These are phyloP conservation scores for Xanthoconium purpureum DNA, from an alignment of 768 basidiomycete genomes.

Conservation along the genomic window DNA sequence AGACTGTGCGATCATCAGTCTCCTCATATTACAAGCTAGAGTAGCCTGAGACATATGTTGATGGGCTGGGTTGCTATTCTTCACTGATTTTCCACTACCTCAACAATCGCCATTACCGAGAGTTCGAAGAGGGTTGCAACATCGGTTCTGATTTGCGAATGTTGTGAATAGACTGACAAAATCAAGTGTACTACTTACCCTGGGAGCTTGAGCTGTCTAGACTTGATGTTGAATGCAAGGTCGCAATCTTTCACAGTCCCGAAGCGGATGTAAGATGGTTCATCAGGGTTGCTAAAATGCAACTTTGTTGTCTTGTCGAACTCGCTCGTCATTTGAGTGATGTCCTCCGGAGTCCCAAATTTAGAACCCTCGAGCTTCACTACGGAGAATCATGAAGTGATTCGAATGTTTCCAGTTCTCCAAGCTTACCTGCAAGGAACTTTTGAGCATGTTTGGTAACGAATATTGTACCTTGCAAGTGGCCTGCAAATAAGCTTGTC, in stretches of 20 bases:
- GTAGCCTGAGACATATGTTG: conserved; percentile 15
- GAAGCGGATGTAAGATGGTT: conserved; percentile 48
- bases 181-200: too few species aligned
- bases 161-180: too few species aligned
- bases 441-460: conserved; percentile 43
- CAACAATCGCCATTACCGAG: too few species aligned
- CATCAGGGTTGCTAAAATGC: conserved; percentile 37
- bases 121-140: too few species aligned
- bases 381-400: conserved; percentile 11
- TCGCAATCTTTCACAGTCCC: conserved; percentile 25
- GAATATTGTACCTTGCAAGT: conserved; percentile 50
- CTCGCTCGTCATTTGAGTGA: conserved; percentile 38
- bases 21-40: too few species aligned
- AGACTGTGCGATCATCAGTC: conserved; percentile 13
- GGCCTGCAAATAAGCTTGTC: conserved; percentile 33
- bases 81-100: not conserved
- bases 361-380: conserved; percentile 40
- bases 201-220: too few species aligned
- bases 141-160: too few species aligned
- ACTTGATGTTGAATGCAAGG: too few species aligned
- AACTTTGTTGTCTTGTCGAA: conserved; percentile 51
- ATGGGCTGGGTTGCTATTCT: conserved; percentile 21
- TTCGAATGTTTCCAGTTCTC: not conserved
- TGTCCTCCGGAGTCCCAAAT: conserved; percentile 38
- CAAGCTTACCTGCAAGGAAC: conserved; percentile 37